Evolutionary conservation across 441 rosid genomes (phyloP), one percentile per base, ranked within the genome.

Genomic region (Adansonia grandidieri): DNA sequence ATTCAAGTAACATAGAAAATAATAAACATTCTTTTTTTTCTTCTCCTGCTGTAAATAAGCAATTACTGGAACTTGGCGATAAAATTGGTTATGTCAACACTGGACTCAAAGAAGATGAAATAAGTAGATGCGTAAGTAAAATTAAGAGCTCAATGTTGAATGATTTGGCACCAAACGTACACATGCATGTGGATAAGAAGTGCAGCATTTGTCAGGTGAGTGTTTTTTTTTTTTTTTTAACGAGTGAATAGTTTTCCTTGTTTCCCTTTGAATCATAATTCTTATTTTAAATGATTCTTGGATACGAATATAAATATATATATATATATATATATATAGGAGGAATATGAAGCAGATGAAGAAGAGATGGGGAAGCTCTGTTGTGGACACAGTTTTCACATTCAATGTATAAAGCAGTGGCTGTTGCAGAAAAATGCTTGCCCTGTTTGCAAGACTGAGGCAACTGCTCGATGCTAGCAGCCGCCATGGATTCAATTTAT

Each of bases 151-250:
- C 86, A 6, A 37, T 80, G 44, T 17, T 68, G 3, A 83, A 79
- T 50, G 86, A 82, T 42, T 76, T 84, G 62, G 80, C 90, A 20
- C 75, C 84, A 17, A 81, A 68, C 50, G 76, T 77, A 20, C 77
- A 82, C 0, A 44, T 80, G 14, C 83, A 81, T 58, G 82, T 79
- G 61, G 97, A 92, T 42, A 88, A 83, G 83, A 93, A 91, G 81
- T 96, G 99, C 89, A 91, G 88, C 84, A 80, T 96, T 71, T 96
- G 99, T 75, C 99, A 92, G 90, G 99, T 94, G 77, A 77, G 81
- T 66, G 67, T 13, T 58, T n/a, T 11, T 47, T 54, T 54, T 54
- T 9, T 56, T 5, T n/a, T 44, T 32, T 32, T 32, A 32, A 32
- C 65, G 13, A 22, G 13, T 62, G 37, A 17, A 22, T 47, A 11